Percentiles rank a stretch among this genome's conserved stretches.
phyloP scores from a whole-genome alignment of 169 alveolate genomes.

The Haemoproteus tartakovskyi region DNA sequence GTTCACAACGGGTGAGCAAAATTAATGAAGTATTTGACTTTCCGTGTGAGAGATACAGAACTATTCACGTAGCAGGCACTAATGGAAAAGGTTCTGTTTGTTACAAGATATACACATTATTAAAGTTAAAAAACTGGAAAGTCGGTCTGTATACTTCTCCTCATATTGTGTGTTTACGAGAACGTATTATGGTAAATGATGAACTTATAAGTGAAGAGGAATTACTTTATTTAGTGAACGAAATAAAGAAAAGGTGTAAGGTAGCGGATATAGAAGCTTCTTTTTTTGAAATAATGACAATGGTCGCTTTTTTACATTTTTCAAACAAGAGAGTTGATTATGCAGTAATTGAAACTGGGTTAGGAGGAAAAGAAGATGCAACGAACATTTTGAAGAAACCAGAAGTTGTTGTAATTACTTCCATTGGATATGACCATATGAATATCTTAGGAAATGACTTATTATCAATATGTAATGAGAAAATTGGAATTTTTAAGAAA shows the following conservation, averaged over 20 bases:
- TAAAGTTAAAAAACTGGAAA: constrained; percentile 73
- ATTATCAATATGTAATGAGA: constrained; percentile 82
- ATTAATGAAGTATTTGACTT: constrained; percentile 68
- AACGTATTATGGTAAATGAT: constrained; percentile 80
- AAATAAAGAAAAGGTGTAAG: constrained; percentile 52
- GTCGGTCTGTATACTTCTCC: constrained; percentile 90
- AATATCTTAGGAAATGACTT: constrained; percentile 85
- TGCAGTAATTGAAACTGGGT: constrained; percentile 89
- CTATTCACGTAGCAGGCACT: constrained; percentile 89
- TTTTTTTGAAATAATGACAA: constrained; percentile 75
- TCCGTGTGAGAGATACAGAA: constrained; percentile 74
- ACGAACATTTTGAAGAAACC: constrained; percentile 87
- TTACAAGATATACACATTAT: constrained; percentile 71
- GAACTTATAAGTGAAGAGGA: constrained; percentile 67
- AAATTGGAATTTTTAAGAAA: constrained; percentile 88
- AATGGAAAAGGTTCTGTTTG: constrained; percentile 90
- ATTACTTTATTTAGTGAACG: constrained; percentile 30
- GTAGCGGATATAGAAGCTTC: constrained; percentile 67
- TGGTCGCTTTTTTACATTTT: constrained; percentile 75
- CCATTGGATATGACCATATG: constrained; percentile 90
- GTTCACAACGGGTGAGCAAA: constrained; percentile 10
- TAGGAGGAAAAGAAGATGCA: constrained; percentile 89
- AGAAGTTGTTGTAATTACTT: constrained; percentile 79
- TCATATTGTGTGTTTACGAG: constrained; percentile 84
- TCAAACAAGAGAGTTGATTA: constrained; percentile 78